These are phyloP conservation scores for Alternaria viburni DNA, from an alignment of 2,329 filamentous ascomycete genomes.

Conservation along the genomic window DNA sequence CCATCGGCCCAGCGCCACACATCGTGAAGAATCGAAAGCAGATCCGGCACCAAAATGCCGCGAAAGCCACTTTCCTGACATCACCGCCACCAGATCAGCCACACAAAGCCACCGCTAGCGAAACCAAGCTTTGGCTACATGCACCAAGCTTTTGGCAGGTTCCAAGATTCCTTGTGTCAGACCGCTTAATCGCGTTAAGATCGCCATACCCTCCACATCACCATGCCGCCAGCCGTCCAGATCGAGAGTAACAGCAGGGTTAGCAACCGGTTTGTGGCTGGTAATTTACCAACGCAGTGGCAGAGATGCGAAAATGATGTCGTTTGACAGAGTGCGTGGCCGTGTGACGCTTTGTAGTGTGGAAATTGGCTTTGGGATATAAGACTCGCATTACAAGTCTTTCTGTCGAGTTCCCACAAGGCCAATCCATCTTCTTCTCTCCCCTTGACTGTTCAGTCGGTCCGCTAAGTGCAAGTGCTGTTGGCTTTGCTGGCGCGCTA, in stretches of 20 bases:
- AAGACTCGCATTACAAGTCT: neutral
- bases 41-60: constrained; percentile 1
- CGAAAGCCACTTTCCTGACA: constrained; percentile 17
- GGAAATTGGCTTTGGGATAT: constrained; percentile 1
- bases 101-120: constrained; percentile 27
- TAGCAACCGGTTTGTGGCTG: constrained; percentile 41
- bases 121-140: constrained; percentile 21
- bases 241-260: constrained; percentile 18
- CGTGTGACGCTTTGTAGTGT: neutral
- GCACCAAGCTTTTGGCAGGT: constrained; percentile 33
- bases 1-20: neutral
- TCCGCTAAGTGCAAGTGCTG: neutral
- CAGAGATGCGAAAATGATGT: constrained; percentile 25
- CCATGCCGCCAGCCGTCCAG: neutral
- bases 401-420: neutral
- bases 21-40: constrained; percentile 5
- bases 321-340: constrained; percentile 1
- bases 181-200: constrained; percentile 12
- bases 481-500: constrained; percentile 3
- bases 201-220: constrained; percentile 12
- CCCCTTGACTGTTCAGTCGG: neutral
- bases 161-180: constrained; percentile 17
- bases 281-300: constrained; percentile 13
- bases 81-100: constrained; percentile 11
- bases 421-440: neutral